Base-by-base conservation (phyloP, 306 rosid genomes). In the Sindora glabra region DNA sequence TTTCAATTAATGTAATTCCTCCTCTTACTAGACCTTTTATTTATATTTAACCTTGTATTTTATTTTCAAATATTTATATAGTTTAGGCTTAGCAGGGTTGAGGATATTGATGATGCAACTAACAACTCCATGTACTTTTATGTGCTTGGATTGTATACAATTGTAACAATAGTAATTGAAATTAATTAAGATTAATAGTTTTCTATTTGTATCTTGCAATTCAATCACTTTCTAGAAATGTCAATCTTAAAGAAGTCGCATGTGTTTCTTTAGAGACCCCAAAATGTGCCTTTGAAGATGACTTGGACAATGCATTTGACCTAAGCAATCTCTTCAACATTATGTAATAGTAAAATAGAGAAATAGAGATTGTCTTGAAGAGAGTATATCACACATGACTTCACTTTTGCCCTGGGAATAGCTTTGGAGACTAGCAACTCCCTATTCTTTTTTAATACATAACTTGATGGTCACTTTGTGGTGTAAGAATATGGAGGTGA, bases 231-330 rank as follows among this genome's bases (percentile, higher is more conserved):
- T 80, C 95, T 89, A 57, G 74, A 88, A 68, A 92, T 92, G 98
- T 96, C 96, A 9, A 94, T 92, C 42, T 95, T 92, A 70, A 96
- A 92, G 70, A 92, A 92, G 79, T 74, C 86, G 83, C 98, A 95
- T 16, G 89, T 89, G 30, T 90, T 89, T 19, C 95, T 92, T 22
- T 84, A 90, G 23, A 90, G 83, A 77, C 88, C 79, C 72, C 89
- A 46, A 87, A 92, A 65, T 92, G 96, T 53, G 90, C 89, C 55
- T 88, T 92, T 48, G 86, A 88, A 69, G 96, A 84, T 59, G 95
- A 92, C 50, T 36, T 88, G 63, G 98, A 88, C 68, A 88, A 59
- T 74, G 73, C 89, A 59, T 88, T 92, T n/a, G 96, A 86, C 71
- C 78, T 92, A 67, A 92, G 94, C 65, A 92, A 86, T 62, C 67